phyloP scores from a whole-genome alignment of 108 stramenopile genomes.

The Pseudonitzschia multiseries region DNA sequence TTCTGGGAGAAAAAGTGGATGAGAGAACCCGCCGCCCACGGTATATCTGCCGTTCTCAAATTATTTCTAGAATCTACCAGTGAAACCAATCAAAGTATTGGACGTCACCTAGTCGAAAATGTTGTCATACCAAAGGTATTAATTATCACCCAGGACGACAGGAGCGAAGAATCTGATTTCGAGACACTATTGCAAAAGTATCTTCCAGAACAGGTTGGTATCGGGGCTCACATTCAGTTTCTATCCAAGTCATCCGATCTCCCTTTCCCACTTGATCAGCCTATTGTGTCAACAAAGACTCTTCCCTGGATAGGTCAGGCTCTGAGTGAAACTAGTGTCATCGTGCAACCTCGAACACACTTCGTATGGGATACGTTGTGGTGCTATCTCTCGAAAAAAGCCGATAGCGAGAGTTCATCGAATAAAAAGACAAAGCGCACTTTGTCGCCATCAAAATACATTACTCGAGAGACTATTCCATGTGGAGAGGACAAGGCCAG shows the following conservation, averaged over 20 bases:
- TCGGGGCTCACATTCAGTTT: slow-evolving; percentile 62
- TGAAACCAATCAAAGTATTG: slow-evolving; percentile 13
- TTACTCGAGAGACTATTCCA: slow-evolving; percentile 35
- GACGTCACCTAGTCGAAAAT: slow-evolving; percentile 37
- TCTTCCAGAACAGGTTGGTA: slow-evolving; percentile 66
- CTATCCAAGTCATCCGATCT: slow-evolving; percentile 20
- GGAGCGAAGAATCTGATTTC: slow-evolving; percentile 20
- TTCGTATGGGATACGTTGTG: slow-evolving; percentile 83
- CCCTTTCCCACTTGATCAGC: slow-evolving; percentile 48
- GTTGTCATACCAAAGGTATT: slow-evolving; percentile 61
- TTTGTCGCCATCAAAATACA: background rate
- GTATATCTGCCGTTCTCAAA: slow-evolving; percentile 62
- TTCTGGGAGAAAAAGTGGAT: slow-evolving; percentile 76
- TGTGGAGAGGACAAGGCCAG: slow-evolving; percentile 27
- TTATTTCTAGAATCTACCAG: slow-evolving; percentile 27
- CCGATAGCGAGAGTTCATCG: slow-evolving; percentile 20
- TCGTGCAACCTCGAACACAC: slow-evolving; percentile 74
- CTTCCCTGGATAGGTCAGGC: slow-evolving; percentile 43
- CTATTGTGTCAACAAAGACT: slow-evolving; percentile 54
- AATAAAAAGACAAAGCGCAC: slow-evolving; percentile 18
- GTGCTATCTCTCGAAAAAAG: slow-evolving; percentile 54
- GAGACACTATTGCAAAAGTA: slow-evolving; percentile 35
- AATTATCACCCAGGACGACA: slow-evolving; percentile 4
- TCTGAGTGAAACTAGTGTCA: slow-evolving; percentile 56
- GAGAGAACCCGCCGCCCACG: slow-evolving; percentile 81